These are phyloP conservation scores for Glomus cerebriforme DNA, from an alignment of 192 early-diverging fungal genomes.

Conservation along the genomic window DNA sequence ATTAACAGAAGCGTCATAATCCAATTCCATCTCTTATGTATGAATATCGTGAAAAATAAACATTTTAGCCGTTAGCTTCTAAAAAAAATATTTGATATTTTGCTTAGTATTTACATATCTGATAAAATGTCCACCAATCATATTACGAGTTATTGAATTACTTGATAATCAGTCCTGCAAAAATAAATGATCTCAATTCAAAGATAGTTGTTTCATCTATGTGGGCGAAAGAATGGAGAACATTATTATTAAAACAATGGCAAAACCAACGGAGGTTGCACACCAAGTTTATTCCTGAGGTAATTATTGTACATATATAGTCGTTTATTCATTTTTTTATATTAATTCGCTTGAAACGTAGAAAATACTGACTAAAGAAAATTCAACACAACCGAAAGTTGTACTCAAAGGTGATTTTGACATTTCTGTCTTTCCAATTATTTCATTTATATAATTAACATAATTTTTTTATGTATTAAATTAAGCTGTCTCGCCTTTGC, in stretches of 20 bases:
- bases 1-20: no score
- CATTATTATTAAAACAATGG: neutral
- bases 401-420: neutral
- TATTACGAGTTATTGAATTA: no score
- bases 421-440: neutral
- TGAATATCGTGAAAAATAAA: no score
- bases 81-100: no score
- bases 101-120: no score
- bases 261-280: neutral
- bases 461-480: neutral
- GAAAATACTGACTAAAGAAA: neutral
- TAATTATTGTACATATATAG: neutral
- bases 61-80: no score
- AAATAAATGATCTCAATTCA: no score
- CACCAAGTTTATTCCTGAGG: neutral
- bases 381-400: neutral
- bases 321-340: neutral
- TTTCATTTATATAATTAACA: neutral
- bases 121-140: no score
- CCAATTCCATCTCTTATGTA: no score
- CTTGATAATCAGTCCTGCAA: no score
- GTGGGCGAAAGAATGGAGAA: neutral
- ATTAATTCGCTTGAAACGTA: neutral
- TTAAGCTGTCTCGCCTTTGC: conserved; percentile 36
- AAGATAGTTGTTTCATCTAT: neutral